These are phyloP conservation scores for Magnaporthiopsis incrustans DNA, from an alignment of 2,329 filamentous ascomycete species.

Conservation along the genomic window DNA sequence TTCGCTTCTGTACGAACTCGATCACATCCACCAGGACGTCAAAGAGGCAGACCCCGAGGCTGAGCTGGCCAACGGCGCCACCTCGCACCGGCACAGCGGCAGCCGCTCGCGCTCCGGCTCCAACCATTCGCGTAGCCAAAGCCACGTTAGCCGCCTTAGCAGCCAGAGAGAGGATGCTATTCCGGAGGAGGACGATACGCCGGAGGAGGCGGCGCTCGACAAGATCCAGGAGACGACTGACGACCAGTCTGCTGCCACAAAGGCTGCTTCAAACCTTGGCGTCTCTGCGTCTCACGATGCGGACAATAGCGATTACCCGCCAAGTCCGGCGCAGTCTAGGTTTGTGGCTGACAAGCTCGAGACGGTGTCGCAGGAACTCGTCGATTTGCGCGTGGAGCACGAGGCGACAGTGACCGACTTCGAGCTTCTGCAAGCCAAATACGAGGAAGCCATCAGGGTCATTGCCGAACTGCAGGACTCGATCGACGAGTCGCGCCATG, in stretches of 20 bases:
- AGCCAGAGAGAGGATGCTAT: slow-evolving; percentile 44
- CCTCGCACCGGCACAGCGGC: slow-evolving; percentile 24
- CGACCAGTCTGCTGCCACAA: slow-evolving; percentile 10
- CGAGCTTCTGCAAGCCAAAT: slow-evolving; percentile 76
- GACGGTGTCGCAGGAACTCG: slow-evolving; percentile 80
- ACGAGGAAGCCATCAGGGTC: slow-evolving; percentile 77
- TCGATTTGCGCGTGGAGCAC: slow-evolving; percentile 85
- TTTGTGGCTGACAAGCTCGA: slow-evolving; percentile 92
- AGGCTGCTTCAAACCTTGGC: neutral
- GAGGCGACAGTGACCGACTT: slow-evolving; percentile 76
- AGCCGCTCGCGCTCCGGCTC: slow-evolving; percentile 25
- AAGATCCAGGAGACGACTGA: slow-evolving; percentile 20
- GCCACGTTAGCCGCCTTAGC: slow-evolving; percentile 45
- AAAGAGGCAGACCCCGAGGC: slow-evolving; percentile 29
- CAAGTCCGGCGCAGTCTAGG: slow-evolving; percentile 71
- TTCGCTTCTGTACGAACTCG: slow-evolving; percentile 82
- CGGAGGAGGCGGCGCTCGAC: slow-evolving; percentile 25
- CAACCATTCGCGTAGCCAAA: slow-evolving; percentile 45
- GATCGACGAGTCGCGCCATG: slow-evolving; percentile 69
- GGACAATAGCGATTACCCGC: slow-evolving; percentile 31
- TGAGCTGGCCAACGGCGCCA: slow-evolving; percentile 20
- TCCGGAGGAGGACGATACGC: slow-evolving; percentile 32
- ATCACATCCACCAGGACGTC: slow-evolving; percentile 60
- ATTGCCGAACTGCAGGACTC: slow-evolving; percentile 80
- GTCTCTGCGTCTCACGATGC: too few relatives aligned